Evolutionary conservation across 192 early-diverging fungal genomes (phyloP), one percentile per base, ranked within the genome.

Genomic region (Coemansia sp.): DNA sequence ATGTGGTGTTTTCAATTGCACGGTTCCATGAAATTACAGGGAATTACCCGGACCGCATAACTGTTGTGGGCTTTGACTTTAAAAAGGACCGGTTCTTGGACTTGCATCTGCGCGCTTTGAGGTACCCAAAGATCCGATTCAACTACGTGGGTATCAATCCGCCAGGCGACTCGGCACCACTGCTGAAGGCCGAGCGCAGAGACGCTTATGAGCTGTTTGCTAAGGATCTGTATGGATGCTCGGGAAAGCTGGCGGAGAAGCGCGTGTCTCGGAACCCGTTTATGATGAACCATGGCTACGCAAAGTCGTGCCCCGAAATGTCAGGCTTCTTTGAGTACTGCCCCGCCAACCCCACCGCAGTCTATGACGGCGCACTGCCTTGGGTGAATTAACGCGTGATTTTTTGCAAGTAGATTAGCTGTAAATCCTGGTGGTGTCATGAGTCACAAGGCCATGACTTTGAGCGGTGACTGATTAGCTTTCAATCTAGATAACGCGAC

Each of bases 21-120:
- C 76, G 85, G 34, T 86, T 84, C 64, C 75, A 66, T 46, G 85
- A 84, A 46, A 62, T 84, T 39, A 86, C 85, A 0, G 85, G 82
- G 17, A 66, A 71, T 12, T 85, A 85, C 32, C 83, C 83, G 41
- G 68, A 70, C 64, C 73, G 79, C 11, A 67, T 85, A 53, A 78
- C 83, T 1, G 66, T 85, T 0, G 74, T 85, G 12, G 73, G 78
- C 23, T 85, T 78, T 62, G 73, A 72, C 27, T 85, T 78, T 70
- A 85, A 85, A 63, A 62, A 62, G 27, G 62, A 70, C n/a, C 63
- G 85, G 25, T 86, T 83, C 36, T 8, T 76, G 29, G 72, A 78
- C 25, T 48, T 86, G 36, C 85, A 86, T 59, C 66, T 80, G 25
- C 62, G 61, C 4, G 85, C 85, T 45, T 55, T 86, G 45, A 63